These are phyloP conservation scores for Heliamphora pulchella DNA, from an alignment of 179 eudicot genomes.

Conservation along the genomic window DNA sequence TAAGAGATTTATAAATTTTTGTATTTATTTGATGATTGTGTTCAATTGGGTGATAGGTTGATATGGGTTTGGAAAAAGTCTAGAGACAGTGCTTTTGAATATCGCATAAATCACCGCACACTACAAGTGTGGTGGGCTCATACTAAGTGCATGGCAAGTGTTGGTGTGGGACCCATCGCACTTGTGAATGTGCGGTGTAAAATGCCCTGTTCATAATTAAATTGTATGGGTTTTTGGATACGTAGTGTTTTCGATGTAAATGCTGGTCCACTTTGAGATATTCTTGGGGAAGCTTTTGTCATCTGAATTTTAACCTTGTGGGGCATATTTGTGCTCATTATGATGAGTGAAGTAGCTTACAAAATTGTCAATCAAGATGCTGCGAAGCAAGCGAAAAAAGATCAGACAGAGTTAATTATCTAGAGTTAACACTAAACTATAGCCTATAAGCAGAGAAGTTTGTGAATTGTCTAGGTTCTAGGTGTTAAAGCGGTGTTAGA, in stretches of 20 bases:
- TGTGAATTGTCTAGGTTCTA: background rate
- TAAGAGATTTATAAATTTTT: too few species aligned
- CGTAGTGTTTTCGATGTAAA: background rate
- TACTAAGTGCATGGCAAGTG: too few species aligned
- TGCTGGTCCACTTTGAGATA: background rate
- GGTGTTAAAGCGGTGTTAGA: background rate
- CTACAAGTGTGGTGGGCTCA: too few species aligned
- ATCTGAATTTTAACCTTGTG: background rate
- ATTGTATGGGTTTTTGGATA: too few species aligned
- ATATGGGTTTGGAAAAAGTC: background rate
- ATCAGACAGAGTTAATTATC: background rate
- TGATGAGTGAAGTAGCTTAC: background rate
- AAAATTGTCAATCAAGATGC: background rate
- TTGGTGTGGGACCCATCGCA: too few species aligned
- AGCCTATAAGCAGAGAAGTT: background rate
- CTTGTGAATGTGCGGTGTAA: too few species aligned
- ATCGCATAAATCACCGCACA: too few species aligned
- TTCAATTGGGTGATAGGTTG: slow-evolving; percentile 9
- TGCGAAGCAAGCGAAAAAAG: background rate
- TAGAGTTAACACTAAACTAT: background rate
- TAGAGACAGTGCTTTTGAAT: too few species aligned
- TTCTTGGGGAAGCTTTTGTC: background rate
- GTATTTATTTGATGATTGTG: background rate
- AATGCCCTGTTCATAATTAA: too few species aligned
- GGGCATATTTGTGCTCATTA: background rate